Base-by-base conservation (phyloP, 441 rosid genomes). In the Pelargonium citronellum region DNA sequence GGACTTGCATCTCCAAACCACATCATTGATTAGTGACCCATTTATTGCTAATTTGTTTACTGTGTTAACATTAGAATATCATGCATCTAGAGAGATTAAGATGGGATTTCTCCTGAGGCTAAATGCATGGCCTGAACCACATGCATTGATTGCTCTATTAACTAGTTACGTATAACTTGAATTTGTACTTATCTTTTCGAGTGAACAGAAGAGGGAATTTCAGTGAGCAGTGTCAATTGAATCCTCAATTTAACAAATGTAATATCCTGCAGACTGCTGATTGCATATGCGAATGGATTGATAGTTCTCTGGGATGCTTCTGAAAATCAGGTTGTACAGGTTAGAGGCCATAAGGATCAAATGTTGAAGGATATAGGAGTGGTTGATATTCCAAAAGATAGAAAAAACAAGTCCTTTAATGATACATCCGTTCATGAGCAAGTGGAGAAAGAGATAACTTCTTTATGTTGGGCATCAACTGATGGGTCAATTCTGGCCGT, bases 401-500 rank as follows among this genome's bases (percentile, higher is more conserved):
- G 77, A 64, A 72, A 51, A 37, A 71, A 69, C 69, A 76, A 83
- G 74, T 74, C 73, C 73, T 83, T 82, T 67, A 77, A 68, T 39
- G 71, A 49, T 58, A 4, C 53, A 53, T 68, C 74, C 15, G 83
- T 76, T 69, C 69, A 78, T 73, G 88, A 83, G 66, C 80, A 53
- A 30, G 81, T 70, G 71, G 89, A 79, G 67, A 87, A 87, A 82
- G 87, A 87, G 80, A 86, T 87, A 74, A 80, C 85, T 80, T 80
- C 88, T 74, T 74, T 87, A 67, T 87, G 92, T 80, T 87, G 92
- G 92, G 88, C 89, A 71, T 80, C 88, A 53, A 69, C 79, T 57
- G 85, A 86, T 75, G 92, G 92, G 67, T 86, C 92, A 64, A 70
- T 84, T 78, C 87, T 87, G 73, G 88, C 88, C 64, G 88, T 82